Base-by-base conservation (phyloP, 306 rosid species). In the Glycine latifolia region DNA sequence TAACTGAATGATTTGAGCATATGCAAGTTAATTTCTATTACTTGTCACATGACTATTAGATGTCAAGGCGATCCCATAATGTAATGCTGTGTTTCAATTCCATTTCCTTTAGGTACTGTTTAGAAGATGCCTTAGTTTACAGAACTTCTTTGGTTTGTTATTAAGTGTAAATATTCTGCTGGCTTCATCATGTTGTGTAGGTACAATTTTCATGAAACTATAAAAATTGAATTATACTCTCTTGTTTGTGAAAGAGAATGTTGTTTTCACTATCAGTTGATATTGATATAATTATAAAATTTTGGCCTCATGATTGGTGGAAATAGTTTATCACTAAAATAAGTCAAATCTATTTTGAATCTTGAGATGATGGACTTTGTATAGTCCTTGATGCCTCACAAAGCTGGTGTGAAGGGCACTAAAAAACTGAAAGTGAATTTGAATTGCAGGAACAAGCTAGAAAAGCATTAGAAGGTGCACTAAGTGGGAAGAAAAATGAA, bases 391-490 rank as follows among this genome's bases (percentile, higher is more conserved):
- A 33, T 73, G 61, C 62, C 50, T 31, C 58, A 17, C 48, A 83
- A 70, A 56, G 54, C 60, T 50, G 7, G 37, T 67, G 14, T 48
- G 13, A 39, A 52, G 55, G 62, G 20, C 13, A 41, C 13, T 55
- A 12, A 37, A 26, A 26, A 47, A 68, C 69, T 84, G 58, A 77
- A 46, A 77, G 35, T 26, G 72, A 72, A 73, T 72, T 65, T 9
- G 37, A 52, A 74, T 76, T 85, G 85, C 90, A 95, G 99, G 97
- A 95, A 16, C 91, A 87, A 85, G 99, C 98, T 76, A 91, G 91
- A 89, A 95, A 87, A 86, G 98, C 99, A 75, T 85, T 95, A 87
- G 99, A 95, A 79, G 85, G 97, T 81, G 99, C 99, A 15, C 94
- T 95, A 13, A 94, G 97, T 81, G 99, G 91, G 82, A 95, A 93